Evolutionary conservation across 2,329 filamentous ascomycete species (phyloP).

Genomic region (Cryphonectria carpinicola): DNA sequence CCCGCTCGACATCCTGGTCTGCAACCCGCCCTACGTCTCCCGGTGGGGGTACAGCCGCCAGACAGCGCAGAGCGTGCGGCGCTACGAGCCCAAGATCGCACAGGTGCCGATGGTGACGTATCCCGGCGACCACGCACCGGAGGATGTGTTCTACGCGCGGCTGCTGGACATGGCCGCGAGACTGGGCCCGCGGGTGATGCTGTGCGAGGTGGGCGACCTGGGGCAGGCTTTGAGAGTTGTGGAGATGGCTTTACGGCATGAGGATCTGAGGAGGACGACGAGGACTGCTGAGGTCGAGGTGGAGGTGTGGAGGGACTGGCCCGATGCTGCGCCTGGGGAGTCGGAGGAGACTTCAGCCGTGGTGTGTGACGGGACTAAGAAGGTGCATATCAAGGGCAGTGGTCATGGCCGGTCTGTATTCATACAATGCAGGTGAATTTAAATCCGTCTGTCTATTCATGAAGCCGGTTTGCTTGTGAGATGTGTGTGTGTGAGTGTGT

Average conservation of each 20-base stretch:
- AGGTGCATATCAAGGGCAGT: slow-evolving; percentile 48
- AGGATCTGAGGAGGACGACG: slow-evolving; percentile 31
- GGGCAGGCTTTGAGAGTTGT: slow-evolving; percentile 69
- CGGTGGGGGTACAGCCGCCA: slow-evolving; percentile 61
- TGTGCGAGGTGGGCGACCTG: slow-evolving; percentile 74
- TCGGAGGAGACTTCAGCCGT: slow-evolving; percentile 34
- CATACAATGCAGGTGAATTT: slow-evolving; percentile 30
- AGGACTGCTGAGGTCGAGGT: slow-evolving; percentile 41
- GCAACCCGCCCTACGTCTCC: slow-evolving; percentile 93
- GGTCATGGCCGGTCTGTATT: slow-evolving; percentile 54
- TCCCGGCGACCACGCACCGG: slow-evolving; percentile 34
- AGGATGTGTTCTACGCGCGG: slow-evolving; percentile 69
- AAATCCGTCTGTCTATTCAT: background rate
- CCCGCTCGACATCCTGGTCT: slow-evolving; percentile 69
- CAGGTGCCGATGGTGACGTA: slow-evolving; percentile 59
- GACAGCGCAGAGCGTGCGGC: slow-evolving; percentile 75
- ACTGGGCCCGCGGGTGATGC: slow-evolving; percentile 56
- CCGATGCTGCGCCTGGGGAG: slow-evolving; percentile 45
- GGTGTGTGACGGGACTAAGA: slow-evolving; percentile 30
- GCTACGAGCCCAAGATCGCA: slow-evolving; percentile 79
- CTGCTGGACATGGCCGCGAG: slow-evolving; percentile 59
- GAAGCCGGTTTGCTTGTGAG: background rate
- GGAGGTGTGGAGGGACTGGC: slow-evolving; percentile 76
- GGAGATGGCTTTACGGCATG: slow-evolving; percentile 45
- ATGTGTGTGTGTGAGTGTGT: background rate